Percentiles rank a stretch among this genome's conserved stretches.
Evolutionary conservation across 805 yeast genomes (phyloP).

Genomic region (Starmerella stellata): DNA sequence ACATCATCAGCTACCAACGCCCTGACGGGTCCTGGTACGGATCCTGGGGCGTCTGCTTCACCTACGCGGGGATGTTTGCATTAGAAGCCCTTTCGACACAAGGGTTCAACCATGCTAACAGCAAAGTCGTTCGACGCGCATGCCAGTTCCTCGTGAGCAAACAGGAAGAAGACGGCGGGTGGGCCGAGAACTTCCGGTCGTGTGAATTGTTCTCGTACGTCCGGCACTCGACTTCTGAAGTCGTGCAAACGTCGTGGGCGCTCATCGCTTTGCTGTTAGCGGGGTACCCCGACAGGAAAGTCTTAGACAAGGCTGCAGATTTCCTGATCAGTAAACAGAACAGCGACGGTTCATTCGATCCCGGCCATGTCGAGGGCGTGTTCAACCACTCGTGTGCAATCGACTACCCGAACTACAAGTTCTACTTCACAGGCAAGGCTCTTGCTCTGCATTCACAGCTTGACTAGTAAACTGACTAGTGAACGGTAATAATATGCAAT

Average conservation of each 20-base stretch:
- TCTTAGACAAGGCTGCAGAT: slow-evolving; percentile 44
- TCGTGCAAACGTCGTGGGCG: slow-evolving; percentile 90
- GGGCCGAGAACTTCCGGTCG: slow-evolving; percentile 91
- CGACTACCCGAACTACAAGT: slow-evolving; percentile 87
- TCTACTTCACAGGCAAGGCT: slow-evolving; percentile 80
- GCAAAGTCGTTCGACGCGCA: slow-evolving; percentile 46
- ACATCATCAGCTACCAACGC: slow-evolving; percentile 49
- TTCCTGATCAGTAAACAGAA: slow-evolving; percentile 50
- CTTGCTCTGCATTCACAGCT: slow-evolving; percentile 45
- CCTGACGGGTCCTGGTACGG: slow-evolving; percentile 96
- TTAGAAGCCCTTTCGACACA: slow-evolving; percentile 71
- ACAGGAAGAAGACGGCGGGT: slow-evolving; percentile 82
- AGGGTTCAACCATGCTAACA: slow-evolving; percentile 43
- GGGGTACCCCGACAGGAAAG: slow-evolving; percentile 49
- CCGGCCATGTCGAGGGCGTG: slow-evolving; percentile 82
- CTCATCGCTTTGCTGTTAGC: slow-evolving; percentile 65
- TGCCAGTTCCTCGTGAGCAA: slow-evolving; percentile 66
- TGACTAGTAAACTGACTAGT: neutral
- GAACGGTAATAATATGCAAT: no score
- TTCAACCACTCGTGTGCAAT: slow-evolving; percentile 89
- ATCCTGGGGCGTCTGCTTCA: slow-evolving; percentile 91
- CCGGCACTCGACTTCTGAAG: slow-evolving; percentile 40
- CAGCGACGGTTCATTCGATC: slow-evolving; percentile 65
- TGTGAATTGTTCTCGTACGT: slow-evolving; percentile 69
- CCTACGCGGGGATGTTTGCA: slow-evolving; percentile 97